A percentile compares a stretch with the other conserved stretches of the same genome.
Evolutionary conservation across 1,284 basidiomycete genomes (phyloP).

Genomic region (Heterobasidion annosum): DNA sequence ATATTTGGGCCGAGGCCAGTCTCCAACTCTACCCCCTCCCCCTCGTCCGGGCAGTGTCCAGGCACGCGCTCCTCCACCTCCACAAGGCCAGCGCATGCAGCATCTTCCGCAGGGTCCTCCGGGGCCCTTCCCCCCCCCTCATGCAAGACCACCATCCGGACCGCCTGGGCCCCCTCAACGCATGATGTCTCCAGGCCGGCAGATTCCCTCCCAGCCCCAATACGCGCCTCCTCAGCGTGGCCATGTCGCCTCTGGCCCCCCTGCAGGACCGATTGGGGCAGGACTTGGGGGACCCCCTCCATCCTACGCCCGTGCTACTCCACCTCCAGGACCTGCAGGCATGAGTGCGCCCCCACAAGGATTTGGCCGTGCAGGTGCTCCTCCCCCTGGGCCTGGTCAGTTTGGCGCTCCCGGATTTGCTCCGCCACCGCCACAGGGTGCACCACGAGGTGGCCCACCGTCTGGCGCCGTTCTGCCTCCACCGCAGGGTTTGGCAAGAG

Average conservation of each 20-base stretch:
- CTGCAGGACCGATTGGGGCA: slow-evolving; percentile 12
- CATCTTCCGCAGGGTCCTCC: slow-evolving; percentile 18
- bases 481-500: slow-evolving; percentile 6
- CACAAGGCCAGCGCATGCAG: slow-evolving; percentile 28
- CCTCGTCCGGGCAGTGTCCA: slow-evolving; percentile 57
- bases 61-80: slow-evolving; percentile 32
- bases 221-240: slow-evolving; percentile 21
- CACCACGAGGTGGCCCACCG: slow-evolving; percentile 23
- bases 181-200: slow-evolving; percentile 17
- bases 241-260: slow-evolving; percentile 17
- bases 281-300: too few species aligned
- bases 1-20: slow-evolving; percentile 26
- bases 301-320: slow-evolving; percentile 28
- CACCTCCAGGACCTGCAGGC: slow-evolving; percentile 20
- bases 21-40: slow-evolving; percentile 41
- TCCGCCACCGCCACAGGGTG: slow-evolving; percentile 13
- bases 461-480: slow-evolving; percentile 26
- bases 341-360: slow-evolving; percentile 15
- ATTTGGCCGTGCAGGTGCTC: slow-evolving; percentile 8
- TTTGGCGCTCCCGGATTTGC: slow-evolving; percentile 1
- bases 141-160: slow-evolving; percentile 26
- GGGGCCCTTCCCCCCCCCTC: slow-evolving; percentile 23
- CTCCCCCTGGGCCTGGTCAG: neutral
- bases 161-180: slow-evolving; percentile 21
- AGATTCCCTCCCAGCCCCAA: slow-evolving; percentile 20